Base-by-base conservation (phyloP, 2,329 filamentous ascomycete species). In the Hymenoscyphus repandus region DNA sequence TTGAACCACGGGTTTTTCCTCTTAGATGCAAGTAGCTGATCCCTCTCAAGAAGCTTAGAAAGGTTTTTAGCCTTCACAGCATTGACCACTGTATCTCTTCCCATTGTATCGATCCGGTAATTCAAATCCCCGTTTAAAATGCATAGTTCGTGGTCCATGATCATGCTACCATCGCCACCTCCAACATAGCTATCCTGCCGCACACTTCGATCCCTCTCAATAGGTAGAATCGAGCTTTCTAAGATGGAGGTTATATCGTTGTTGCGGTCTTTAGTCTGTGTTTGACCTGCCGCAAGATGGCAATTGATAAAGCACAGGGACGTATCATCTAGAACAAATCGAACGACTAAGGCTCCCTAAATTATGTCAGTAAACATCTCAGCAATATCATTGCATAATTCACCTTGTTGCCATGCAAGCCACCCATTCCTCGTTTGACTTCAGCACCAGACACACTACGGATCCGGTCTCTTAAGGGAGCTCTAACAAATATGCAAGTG, bases 81-180 rank as follows among this genome's bases (percentile, higher is more conserved):
- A 53, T 85, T 85, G 49, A 97, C 86, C 2, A 99, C 92, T 0
- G 88, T 90, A 63, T 97, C 90, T 45, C 93, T 88, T 15, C 90
- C 90, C 82, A 97, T 96, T 20, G 91, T 90, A 68, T 99, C 93
- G 63, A 99, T 97, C 55, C 93, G 90, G 69, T 99, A 99, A 70
- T 99, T 99, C 45, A 99, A 77, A 67, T 99, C 93, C 27, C 93
- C 93, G 62, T 97, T 97, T 38, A 97, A 72, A 43, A 99, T 83
- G 68, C 92, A 96, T n/a, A 99, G 86, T 70, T 99, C 93, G 65
- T 99, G 93, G 64, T 99, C 93, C 51, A 97, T 76, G 52, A 99
- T 88, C 85, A 96, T 90, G 37, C 83, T 85, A 6, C 93, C 93
- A 66, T 99, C 93, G 40, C 93, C 93, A n/a, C 93, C 93, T 22